phyloP scores from a whole-genome alignment of 2,329 filamentous ascomycete species.

The Teratosphaeria pseudoeucalypti region DNA sequence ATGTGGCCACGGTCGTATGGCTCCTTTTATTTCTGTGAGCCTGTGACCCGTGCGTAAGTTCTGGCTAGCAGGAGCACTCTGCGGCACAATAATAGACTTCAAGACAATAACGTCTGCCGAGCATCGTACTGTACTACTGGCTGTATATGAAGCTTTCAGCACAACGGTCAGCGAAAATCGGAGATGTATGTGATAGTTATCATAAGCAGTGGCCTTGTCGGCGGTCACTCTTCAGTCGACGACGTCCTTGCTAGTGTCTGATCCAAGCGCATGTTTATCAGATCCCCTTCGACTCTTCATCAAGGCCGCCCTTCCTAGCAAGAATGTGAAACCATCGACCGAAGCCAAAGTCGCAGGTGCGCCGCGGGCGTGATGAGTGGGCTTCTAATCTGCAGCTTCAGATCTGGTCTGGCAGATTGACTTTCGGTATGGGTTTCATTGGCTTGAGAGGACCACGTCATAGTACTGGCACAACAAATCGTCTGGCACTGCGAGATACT shows the following conservation, averaged over 20 bases:
- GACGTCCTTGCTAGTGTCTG: no score
- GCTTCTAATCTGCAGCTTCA: background rate
- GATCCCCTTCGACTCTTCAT: no score
- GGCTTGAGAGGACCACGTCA: background rate
- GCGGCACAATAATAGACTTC: background rate
- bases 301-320: background rate
- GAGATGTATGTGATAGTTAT: background rate
- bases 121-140: background rate
- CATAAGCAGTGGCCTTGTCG: background rate
- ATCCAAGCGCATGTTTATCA: no score
- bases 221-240: no score
- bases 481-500: background rate
- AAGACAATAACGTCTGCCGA: background rate
- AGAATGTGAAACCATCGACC: background rate
- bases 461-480: background rate
- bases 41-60: background rate
- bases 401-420: background rate
- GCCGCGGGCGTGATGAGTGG: no score
- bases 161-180: background rate
- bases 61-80: background rate
- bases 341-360: background rate
- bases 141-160: background rate
- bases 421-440: background rate
- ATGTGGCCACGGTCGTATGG: background rate
- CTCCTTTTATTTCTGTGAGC: background rate